These are phyloP conservation scores for Kodamaea sagamina DNA, from an alignment of 805 yeast genomes.

Conservation along the genomic window DNA sequence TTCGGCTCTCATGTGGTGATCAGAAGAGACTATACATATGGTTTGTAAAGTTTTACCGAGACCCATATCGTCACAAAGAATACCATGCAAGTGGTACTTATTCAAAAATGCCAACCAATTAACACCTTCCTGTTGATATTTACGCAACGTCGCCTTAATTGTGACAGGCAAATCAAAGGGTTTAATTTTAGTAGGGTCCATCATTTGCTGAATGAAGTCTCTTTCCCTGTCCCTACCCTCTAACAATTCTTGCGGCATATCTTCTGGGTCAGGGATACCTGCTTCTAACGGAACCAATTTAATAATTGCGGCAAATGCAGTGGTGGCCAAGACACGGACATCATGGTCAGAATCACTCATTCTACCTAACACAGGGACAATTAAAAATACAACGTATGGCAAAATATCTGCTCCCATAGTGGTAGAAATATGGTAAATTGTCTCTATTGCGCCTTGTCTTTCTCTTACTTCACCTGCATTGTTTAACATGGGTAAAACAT, in stretches of 20 bases:
- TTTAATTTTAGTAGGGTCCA: slow-evolving; percentile 90
- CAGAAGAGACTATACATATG: slow-evolving; percentile 94
- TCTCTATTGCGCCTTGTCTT: slow-evolving; percentile 93
- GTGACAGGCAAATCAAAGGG: slow-evolving; percentile 88
- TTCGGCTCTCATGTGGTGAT: slow-evolving; percentile 81
- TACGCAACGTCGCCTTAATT: slow-evolving; percentile 88
- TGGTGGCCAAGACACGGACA: slow-evolving; percentile 87
- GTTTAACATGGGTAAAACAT: slow-evolving; percentile 75
- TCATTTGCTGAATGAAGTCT: slow-evolving; percentile 94
- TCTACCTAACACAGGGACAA: slow-evolving; percentile 94
- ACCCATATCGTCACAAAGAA: slow-evolving; percentile 99
- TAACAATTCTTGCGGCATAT: slow-evolving; percentile 79
- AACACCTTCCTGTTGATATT: slow-evolving; percentile 97
- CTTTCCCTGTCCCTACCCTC: slow-evolving; percentile 92
- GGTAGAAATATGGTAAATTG: slow-evolving; percentile 79
- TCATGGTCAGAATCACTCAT: slow-evolving; percentile 95
- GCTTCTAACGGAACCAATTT: slow-evolving; percentile 96
- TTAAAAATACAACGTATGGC: slow-evolving; percentile 92
- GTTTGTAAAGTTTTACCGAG: slow-evolving; percentile 96
- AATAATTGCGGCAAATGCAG: slow-evolving; percentile 94
- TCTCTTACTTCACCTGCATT: slow-evolving; percentile 69
- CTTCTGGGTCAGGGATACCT: slow-evolving; percentile 93
- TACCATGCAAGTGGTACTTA: slow-evolving; percentile 94
- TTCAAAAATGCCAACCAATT: slow-evolving; percentile 97
- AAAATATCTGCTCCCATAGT: slow-evolving; percentile 86